Evolutionary conservation across 495 filamentous ascomycete species (phyloP), one percentile per base, ranked within the genome.

Genomic region (Xylaria flabelliformis): DNA sequence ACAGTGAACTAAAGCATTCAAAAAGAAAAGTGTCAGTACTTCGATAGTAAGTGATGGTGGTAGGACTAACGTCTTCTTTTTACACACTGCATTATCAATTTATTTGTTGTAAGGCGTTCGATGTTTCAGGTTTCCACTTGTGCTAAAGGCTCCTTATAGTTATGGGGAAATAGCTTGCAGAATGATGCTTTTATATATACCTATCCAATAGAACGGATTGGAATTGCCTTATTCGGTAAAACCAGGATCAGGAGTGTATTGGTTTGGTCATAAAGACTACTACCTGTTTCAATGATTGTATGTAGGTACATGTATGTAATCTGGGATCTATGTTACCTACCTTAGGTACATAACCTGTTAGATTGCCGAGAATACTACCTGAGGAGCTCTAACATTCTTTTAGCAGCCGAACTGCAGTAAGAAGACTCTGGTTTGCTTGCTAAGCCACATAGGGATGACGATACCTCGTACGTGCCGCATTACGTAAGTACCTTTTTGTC

Each of bases 291-390:
- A 56, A 56, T 56, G 12, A 17, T 13, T 17, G 26, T 29, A 29
- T 17, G 53, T n/a, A n/a, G n/a, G n/a, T 26, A 39, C 36, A 39
- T 8, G 36, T 39, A 39, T 6, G 36, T 8, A 56, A 56, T 32
- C 26, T 56, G 53, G 26, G 53, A 56, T 56, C 53, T 56, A 13
- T 56, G 53, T 5, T 56, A 46, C 42, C 42, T 46, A 17, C 13
- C 4, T 46, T 42, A 42, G 39, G 12, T 9, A 42, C 39, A 42
- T 12, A 42, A 13, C 8, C 36, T 39, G 36, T 39, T 42, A 56
- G 53, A 56, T 56, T 56, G 26, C 53, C 53, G 53, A 56, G 53
- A 29, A 56, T 56, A 32, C 53, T 9, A 56, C 26, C 24, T 55
- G 24, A 55, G 21, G 51, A n/a, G 51, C 21, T 26, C 26, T 29